Evolutionary conservation across 2,329 filamentous ascomycete genomes (phyloP).

Genomic region (Stagonosporopsis chrysanthemi): DNA sequence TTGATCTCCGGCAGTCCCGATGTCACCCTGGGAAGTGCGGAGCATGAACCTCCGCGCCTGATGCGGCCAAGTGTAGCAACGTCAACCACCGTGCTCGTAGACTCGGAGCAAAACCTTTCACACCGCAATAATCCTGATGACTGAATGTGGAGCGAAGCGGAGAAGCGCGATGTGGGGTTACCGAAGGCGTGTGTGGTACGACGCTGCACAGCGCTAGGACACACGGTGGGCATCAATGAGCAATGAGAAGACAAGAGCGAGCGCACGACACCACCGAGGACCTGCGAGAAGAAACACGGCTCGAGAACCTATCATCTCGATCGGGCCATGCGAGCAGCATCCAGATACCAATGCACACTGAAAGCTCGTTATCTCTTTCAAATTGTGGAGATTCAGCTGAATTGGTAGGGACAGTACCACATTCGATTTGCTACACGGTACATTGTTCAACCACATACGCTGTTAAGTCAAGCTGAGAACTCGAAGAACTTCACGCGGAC

Average conservation of each 20-base stretch:
- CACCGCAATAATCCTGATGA: neutral
- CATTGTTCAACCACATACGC: too few relatives aligned
- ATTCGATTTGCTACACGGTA: too few relatives aligned
- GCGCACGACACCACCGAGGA: neutral
- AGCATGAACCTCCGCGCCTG: neutral
- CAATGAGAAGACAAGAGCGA: neutral
- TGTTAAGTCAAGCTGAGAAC: too few relatives aligned
- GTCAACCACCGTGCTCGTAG: neutral
- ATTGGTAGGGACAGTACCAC: too few relatives aligned
- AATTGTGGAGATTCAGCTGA: too few relatives aligned
- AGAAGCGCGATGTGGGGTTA: neutral
- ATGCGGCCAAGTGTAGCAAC: neutral
- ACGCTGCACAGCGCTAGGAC: neutral
- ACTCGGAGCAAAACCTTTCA: neutral
- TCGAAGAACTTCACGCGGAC: too few relatives aligned
- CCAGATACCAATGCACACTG: too few relatives aligned
- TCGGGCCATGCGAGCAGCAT: too few relatives aligned
- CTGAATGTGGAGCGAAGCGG: neutral
- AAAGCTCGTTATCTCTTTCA: too few relatives aligned
- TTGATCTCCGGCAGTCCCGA: slow-evolving; percentile 11
- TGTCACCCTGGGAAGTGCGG: slow-evolving; percentile 7
- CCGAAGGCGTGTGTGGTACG: neutral
- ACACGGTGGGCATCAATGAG: neutral
- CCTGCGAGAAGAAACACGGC: neutral
- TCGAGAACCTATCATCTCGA: too few relatives aligned